These are phyloP conservation scores for Trebouxia sp. DNA, from an alignment of 139 green algal species.

Conservation along the genomic window DNA sequence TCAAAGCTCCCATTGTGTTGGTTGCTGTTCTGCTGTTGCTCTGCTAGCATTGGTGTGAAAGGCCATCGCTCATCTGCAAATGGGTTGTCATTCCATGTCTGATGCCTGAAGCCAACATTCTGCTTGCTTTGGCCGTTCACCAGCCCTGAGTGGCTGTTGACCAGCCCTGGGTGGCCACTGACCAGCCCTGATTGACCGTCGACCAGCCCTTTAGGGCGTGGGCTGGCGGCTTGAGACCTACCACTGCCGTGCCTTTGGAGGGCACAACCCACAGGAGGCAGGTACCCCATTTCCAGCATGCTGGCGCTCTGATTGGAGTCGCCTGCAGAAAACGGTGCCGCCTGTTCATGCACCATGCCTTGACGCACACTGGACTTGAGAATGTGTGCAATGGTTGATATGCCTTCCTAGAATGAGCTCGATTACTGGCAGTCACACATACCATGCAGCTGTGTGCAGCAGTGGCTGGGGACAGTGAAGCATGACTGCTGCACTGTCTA, in stretches of 20 bases:
- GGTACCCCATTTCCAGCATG: not conserved
- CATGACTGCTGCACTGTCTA: too few relatives aligned
- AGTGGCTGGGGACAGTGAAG: too few relatives aligned
- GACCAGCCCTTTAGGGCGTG: conserved; percentile 1
- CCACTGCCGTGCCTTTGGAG: not conserved
- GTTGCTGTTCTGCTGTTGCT: too few relatives aligned
- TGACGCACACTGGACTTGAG: too few relatives aligned
- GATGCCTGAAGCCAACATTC: not conserved
- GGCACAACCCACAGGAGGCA: not conserved
- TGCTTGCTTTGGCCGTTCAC: not conserved
- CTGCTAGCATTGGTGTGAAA: conserved; percentile 4
- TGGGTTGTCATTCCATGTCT: not conserved
- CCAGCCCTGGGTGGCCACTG: not conserved
- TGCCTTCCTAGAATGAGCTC: too few relatives aligned
- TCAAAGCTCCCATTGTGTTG: too few relatives aligned
- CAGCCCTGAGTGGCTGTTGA: not conserved
- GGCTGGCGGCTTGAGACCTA: not conserved
- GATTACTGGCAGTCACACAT: too few relatives aligned
- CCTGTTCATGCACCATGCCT: too few relatives aligned
- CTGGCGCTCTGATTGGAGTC: conserved; percentile 16
- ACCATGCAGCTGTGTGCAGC: too few relatives aligned
- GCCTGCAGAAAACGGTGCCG: too few relatives aligned
- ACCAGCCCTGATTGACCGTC: not conserved
- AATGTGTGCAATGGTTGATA: too few relatives aligned
- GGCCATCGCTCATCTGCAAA: conserved; percentile 13